phyloP scores from a whole-genome alignment of 2,329 filamentous ascomycete genomes.

The Aspergillus melleus region DNA sequence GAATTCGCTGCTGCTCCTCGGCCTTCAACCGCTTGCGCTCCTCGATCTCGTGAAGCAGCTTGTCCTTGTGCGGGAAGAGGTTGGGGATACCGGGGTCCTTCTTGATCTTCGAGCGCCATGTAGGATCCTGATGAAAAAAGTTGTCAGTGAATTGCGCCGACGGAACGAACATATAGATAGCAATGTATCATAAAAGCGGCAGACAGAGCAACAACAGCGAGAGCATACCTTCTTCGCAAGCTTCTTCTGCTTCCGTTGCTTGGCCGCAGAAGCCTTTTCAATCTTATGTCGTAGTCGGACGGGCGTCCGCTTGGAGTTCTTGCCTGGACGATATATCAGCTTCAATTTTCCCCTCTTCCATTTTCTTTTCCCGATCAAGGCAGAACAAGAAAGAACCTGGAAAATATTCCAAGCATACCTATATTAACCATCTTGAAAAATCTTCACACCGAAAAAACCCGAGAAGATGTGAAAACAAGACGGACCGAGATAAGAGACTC shows the following conservation, averaged over 20 bases:
- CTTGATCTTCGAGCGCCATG: constrained; percentile 94
- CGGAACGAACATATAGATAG: background rate
- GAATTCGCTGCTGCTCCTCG: constrained; percentile 71
- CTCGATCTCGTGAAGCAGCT: constrained; percentile 90
- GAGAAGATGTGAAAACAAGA: constrained; percentile 13
- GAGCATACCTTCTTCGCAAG: constrained; percentile 71
- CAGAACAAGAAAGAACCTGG: too few relatives aligned
- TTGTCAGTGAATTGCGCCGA: background rate
- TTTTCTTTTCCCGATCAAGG: too few relatives aligned
- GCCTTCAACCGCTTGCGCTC: constrained; percentile 77
- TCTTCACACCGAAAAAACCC: constrained; percentile 14
- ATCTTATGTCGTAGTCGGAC: constrained; percentile 94
- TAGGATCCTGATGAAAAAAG: constrained; percentile 64
- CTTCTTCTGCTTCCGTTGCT: constrained; percentile 88
- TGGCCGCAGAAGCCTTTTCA: constrained; percentile 83
- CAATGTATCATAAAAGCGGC: constrained; percentile 3
- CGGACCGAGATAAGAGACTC: constrained; percentile 16
- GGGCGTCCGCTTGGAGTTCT: constrained; percentile 88
- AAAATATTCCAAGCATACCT: constrained; percentile 27
- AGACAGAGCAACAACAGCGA: background rate
- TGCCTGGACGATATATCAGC: constrained; percentile 59
- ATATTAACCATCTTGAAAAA: constrained; percentile 42
- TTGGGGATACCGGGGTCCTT: constrained; percentile 98
- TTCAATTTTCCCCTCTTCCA: background rate
- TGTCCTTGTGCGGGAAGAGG: constrained; percentile 96